Evolutionary conservation across 163 green algal genomes (phyloP).

Genomic region (Scenedesmus sp.): DNA sequence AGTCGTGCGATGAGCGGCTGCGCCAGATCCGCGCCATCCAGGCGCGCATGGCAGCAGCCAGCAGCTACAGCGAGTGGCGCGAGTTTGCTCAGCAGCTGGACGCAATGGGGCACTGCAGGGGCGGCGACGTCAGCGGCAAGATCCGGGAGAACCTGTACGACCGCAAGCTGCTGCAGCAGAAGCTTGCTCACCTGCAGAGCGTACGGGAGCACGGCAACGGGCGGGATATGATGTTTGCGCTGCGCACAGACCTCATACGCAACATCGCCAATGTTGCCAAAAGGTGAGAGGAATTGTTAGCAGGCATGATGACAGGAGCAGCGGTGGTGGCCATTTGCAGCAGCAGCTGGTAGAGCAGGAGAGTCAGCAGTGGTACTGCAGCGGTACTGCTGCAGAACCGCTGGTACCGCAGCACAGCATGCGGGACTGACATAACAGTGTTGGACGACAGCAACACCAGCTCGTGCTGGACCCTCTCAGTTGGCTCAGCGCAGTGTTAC

Average conservation of each 20-base stretch:
- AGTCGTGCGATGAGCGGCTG: constrained; percentile 62
- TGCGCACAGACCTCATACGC: constrained; percentile 94
- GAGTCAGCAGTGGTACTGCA: background rate
- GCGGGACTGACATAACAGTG: background rate
- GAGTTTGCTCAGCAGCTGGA: constrained; percentile 79
- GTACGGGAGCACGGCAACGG: constrained; percentile 73
- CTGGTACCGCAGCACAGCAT: background rate
- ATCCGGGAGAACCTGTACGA: constrained; percentile 84
- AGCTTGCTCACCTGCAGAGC: constrained; percentile 63
- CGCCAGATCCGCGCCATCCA: constrained; percentile 45
- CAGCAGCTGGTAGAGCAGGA: background rate
- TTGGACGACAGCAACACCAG: background rate
- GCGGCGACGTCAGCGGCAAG: constrained; percentile 52
- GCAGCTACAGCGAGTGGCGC: constrained; percentile 83
- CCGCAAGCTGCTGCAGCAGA: constrained; percentile 82
- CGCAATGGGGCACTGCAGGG: constrained; percentile 54
- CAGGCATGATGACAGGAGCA: background rate
- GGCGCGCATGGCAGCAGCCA: constrained; percentile 61
- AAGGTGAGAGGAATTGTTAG: constrained; percentile 6
- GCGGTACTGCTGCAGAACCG: background rate
- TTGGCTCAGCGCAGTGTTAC: no score
- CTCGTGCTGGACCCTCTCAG: no score
- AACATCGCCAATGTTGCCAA: constrained; percentile 96
- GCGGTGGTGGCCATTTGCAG: background rate
- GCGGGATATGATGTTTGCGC: constrained; percentile 89